Conservation (phyloP, 2,329 filamentous ascomycete species). For the Colletotrichum eleusines region DNA sequence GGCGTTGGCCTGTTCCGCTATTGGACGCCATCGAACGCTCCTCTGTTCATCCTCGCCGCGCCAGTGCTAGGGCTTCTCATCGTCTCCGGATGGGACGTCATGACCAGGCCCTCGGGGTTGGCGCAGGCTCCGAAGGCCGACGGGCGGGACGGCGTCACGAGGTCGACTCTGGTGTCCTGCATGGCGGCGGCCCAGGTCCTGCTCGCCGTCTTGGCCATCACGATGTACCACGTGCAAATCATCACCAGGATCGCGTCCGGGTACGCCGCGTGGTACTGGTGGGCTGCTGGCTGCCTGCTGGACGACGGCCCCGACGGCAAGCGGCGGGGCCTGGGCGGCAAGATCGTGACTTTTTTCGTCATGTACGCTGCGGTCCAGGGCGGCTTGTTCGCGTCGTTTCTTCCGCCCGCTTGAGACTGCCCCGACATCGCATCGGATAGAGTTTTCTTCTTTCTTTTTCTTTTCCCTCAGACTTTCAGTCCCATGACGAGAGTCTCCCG, state of each 20-base stretch:
- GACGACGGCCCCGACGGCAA: conserved; percentile 47
- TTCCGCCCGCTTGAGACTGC: conserved; percentile 77
- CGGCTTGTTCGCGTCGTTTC: conserved; percentile 86
- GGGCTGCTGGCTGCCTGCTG: conserved; percentile 69
- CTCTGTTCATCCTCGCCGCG: conserved; percentile 85
- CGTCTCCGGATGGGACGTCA: conserved; percentile 66
- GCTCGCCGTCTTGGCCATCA: conserved; percentile 78
- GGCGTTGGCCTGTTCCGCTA: conserved; percentile 89
- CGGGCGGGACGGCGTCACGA: conserved; percentile 2
- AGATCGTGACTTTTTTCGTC: conserved; percentile 75
- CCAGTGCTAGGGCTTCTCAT: conserved; percentile 80
- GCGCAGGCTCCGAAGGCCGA: conserved; percentile 26
- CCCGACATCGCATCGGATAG: conserved; percentile 16
- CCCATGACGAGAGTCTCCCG: conserved; percentile 6
- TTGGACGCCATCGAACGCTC: conserved; percentile 88
- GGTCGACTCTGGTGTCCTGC: conserved; percentile 57
- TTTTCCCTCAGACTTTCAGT: background rate
- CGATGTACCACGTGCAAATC: conserved; percentile 93
- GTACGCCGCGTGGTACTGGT: conserved; percentile 91
- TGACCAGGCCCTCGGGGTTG: conserved; percentile 45
- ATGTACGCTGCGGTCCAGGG: conserved; percentile 88
- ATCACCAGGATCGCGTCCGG: conserved; percentile 89
- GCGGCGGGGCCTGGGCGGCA: conserved; percentile 49
- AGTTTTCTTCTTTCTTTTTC: background rate
- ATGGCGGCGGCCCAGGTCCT: conserved; percentile 80